Percentiles rank a stretch among this genome's conserved stretches.
These are phyloP conservation scores for Agarophyton chilense DNA, from an alignment of 23 red algal genomes.

Conservation along the genomic window DNA sequence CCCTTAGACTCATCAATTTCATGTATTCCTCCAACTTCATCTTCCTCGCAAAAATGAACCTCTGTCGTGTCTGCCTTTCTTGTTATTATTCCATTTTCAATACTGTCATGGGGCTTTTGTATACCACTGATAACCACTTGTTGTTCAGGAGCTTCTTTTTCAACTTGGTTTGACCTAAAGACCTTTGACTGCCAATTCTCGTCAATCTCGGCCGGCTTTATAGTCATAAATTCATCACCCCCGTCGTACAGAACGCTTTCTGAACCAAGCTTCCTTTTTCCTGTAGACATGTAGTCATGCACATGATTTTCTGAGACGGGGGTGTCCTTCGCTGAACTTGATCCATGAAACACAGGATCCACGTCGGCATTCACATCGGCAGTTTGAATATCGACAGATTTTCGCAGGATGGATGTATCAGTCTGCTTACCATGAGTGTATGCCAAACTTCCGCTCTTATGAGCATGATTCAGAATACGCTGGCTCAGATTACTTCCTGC, in stretches of 20 bases:
- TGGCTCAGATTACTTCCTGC: not conserved
- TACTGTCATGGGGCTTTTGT: not conserved
- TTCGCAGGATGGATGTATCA: conserved; percentile 3
- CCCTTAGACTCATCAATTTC: not conserved
- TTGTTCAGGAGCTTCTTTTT: not conserved
- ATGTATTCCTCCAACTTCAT: not conserved
- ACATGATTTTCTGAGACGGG: not conserved
- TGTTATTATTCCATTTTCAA: not conserved
- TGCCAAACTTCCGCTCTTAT: conserved; percentile 40
- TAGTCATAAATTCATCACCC: conserved; percentile 59
- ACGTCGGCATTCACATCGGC: not conserved
- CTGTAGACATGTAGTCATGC: not conserved
- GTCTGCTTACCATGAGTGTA: conserved; percentile 44
- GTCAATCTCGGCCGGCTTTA: conserved; percentile 60
- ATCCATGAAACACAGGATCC: not conserved
- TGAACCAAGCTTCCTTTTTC: not conserved
- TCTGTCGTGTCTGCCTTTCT: not conserved
- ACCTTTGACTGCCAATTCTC: conserved; percentile 45
- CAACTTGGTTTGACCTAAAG: not conserved
- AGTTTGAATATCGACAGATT: conserved; percentile 25
- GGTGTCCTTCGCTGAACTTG: not conserved
- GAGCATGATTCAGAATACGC: conserved; percentile 30
- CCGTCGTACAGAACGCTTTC: not conserved
- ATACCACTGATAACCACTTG: not conserved
- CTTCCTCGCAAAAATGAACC: not conserved